Base-by-base conservation (phyloP, 768 basidiomycete genomes). In the Boletus vermiculosoides region DNA sequence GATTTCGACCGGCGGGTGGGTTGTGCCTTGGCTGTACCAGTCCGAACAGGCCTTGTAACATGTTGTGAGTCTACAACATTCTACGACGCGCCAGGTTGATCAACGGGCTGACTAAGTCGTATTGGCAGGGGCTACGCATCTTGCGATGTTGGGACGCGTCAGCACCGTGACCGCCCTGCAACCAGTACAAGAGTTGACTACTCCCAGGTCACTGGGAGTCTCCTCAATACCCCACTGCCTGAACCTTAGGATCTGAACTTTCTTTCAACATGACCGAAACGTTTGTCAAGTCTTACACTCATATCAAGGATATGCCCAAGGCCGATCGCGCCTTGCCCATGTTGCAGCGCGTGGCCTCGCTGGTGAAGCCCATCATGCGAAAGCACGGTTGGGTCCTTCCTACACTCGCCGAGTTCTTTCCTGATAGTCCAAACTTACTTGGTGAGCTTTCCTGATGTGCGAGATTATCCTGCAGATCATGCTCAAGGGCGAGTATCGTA, bases 301-400 rank as follows among this genome's bases (percentile, higher is more conserved):
- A 90, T 68, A 79, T 94, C 59, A 88, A 84, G 58, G 81, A 80
- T 55, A 80, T 78, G 65, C 86, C 86, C 39, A 81, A 83, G 63
- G 80, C 84, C 44, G 82, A 88, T 59, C 79, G 82, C 39, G 91
- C 92, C 18, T 77, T 92, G 42, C 69, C 77, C 16, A 76, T 90
- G 67, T 78, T 94, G 37, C 81, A 88, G 62, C 80, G 80, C 59
- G 78, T 91, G 31, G 86, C 88, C 0, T 85, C 86, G 2, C 78
- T 92, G 48, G 92, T 96, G 49, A 95, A 94, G 71, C 95, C 95
- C 8, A 93, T 98, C 61, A 97, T 97, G 94, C 78, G 86, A 55
- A 91, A 87, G 62, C 87, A 87, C 63, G 74, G 74, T 5, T 98
- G 94, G 94, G 78, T 80, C 28, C 76, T 93, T 28, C 88, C 90